Evolutionary conservation across 768 basidiomycete species (phyloP), one percentile per base, ranked within the genome.

Genomic region (Lyophyllum atratum): DNA sequence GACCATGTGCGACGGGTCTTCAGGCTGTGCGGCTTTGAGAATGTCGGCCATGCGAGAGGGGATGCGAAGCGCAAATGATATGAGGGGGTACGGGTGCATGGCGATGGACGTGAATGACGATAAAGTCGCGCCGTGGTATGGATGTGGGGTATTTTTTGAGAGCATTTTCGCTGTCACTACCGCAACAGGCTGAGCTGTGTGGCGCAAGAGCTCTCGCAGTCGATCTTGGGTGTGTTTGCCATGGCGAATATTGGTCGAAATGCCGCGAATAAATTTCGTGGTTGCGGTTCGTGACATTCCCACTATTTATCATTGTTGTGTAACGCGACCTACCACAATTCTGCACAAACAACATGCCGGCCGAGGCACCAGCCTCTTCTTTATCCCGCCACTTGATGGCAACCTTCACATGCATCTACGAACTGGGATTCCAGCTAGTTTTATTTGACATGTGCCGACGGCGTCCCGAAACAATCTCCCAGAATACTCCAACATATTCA

Each of bases 101-200:
- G 95, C 85, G 66, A 98, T 86, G 26, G 93, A 94, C 21, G 93
- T 86, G 69, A 98, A 94, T 0, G 94, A 96, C 9, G 95, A 95
- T 29, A 98, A 79, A 1, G 95, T 98, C 21, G 94, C 93, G 62
- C 95, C 95, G 70, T 97, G 95, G 65, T 82, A 93, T 10, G 52
- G 52, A 19, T 63, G 54, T 19, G 43, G 12, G 10, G 61, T 44
- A 47, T 62, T 47, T 42, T 59, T 42, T 21, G 66, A 59, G n/a
- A 79, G 84, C 76, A 89, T 80, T 63, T 80, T 71, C 1, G 91
- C 84, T 2, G 93, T 92, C 60, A 95, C 83, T 54, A 96, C 86
- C 2, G 92, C 90, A 33, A 96, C 94, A 8, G 92, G 87, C 70
- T 97, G 91, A 0, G 89, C 91, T 3, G 85, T 85, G 60, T 87